Evolutionary conservation across 2,329 filamentous ascomycete species (phyloP).

Genomic region (Clarireedia hainanense): DNA sequence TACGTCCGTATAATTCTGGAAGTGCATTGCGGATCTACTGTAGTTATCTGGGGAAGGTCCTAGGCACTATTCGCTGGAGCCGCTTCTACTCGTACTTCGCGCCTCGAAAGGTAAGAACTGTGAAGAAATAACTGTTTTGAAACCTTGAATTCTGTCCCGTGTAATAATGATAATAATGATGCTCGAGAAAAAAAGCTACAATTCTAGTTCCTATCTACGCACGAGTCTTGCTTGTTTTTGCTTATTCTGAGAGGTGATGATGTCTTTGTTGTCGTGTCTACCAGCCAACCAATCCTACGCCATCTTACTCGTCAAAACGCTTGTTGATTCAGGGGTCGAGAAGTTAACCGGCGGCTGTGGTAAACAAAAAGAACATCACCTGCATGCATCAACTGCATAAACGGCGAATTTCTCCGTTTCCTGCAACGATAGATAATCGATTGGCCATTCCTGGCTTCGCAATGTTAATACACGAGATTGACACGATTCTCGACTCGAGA

Average conservation of each 20-base stretch:
- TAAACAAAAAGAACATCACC: neutral
- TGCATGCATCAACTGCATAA: neutral
- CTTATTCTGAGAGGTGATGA: neutral
- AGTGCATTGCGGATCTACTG: neutral
- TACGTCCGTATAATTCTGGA: no score
- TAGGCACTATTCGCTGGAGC: slow-evolving; percentile 16
- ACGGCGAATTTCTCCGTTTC: no score
- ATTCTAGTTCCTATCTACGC: neutral
- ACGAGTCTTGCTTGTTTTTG: neutral
- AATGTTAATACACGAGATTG: no score
- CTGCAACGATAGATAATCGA: no score
- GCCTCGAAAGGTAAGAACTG: no score
- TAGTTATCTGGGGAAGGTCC: slow-evolving; percentile 21
- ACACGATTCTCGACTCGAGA: no score
- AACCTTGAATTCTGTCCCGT: neutral
- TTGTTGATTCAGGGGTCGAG: neutral
- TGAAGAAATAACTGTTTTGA: neutral
- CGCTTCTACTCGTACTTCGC: no score
- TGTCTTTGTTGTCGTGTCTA: neutral
- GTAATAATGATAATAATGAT: no score
- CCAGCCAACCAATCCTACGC: neutral
- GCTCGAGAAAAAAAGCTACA: no score
- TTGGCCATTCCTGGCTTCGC: no score
- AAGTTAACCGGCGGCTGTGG: neutral
- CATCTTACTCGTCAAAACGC: neutral